Base-by-base conservation (phyloP, 1,284 basidiomycete species). In the Sutorius eximius region DNA sequence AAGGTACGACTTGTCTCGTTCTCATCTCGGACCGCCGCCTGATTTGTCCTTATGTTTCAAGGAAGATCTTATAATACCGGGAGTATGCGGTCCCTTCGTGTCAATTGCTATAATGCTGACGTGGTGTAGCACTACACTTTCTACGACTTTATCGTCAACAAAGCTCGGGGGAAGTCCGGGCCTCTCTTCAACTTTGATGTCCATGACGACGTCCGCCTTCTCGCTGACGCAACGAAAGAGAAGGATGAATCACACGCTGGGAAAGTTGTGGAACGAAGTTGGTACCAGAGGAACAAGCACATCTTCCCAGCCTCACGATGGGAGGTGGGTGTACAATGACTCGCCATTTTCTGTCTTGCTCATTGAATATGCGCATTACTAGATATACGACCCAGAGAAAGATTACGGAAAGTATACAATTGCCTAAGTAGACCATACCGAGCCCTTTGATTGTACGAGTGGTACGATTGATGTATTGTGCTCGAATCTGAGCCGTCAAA, bases 221-320 rank as follows among this genome's bases (percentile, higher is more conserved):
- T 98, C n/a, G 87, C 92, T 16, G 97, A 99, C 68, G 96, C 96
- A 1, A 93, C 93, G 0, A 85, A 90, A 57, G 96, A 99, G 73
- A 99, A 98, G 75, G 95, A 99, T 68, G 97, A 99, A 75, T 95
- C 93, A 9, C 97, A 99, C 68, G 97, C 97, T 0, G 97, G 97
- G 2, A 99, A 99, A 70, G 96, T 99, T 3, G 96, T 99, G 11
- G 94, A 98, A 71, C 77, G 97, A 57, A 91, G 89, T 56, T 99
- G 92, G 82, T 98, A 99, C 70, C 91, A 95, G 65, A 81, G 95
- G 45, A 95, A 95, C 70, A 98, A 98, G 64, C 95, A 98, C 69
- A 98, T 99, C 41, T 99, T 98, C 73, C 95, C 95, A 5, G 95
- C 95, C 5, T 93, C 91, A 2, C 77, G 93, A 64, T 95, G 93